A percentile compares a stretch with the other conserved stretches of the same genome.
Evolutionary conservation across 768 basidiomycete genomes (phyloP).

Genomic region (Kwoniella mangroviensis): DNA sequence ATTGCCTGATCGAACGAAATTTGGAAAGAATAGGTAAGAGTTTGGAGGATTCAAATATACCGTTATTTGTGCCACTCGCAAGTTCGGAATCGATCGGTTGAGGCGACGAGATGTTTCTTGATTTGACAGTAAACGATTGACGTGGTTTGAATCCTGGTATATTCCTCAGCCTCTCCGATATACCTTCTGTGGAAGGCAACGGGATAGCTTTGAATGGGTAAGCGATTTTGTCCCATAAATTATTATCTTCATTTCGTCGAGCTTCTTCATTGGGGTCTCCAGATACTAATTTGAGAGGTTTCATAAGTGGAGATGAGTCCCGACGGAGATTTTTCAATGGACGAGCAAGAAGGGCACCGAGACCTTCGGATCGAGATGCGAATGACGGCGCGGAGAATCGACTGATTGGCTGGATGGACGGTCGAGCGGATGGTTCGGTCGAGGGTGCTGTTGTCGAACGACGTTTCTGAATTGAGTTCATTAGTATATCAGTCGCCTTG

Average conservation of each 20-base stretch:
- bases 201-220: background rate
- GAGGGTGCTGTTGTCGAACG: background rate
- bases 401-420: slow-evolving; percentile 4
- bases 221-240: background rate
- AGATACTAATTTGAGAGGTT: background rate
- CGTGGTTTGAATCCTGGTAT: background rate
- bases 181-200: background rate
- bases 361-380: slow-evolving; percentile 8
- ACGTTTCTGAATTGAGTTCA: slow-evolving; percentile 5
- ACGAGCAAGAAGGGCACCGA: slow-evolving; percentile 2
- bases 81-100: background rate
- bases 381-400: slow-evolving; percentile 19
- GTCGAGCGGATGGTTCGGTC: background rate
- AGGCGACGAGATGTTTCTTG: slow-evolving; percentile 4
- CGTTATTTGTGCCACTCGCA: background rate
- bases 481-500: background rate
- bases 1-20: slow-evolving; percentile 15
- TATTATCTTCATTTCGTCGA: background rate
- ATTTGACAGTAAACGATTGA: background rate
- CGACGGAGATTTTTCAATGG: background rate
- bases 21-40: slow-evolving; percentile 15
- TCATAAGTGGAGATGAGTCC: background rate
- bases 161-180: background rate
- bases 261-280: slow-evolving; percentile 2
- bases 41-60: background rate